phyloP scores from a whole-genome alignment of 164 flowering plant genomes.

The Vitis rupestris region DNA sequence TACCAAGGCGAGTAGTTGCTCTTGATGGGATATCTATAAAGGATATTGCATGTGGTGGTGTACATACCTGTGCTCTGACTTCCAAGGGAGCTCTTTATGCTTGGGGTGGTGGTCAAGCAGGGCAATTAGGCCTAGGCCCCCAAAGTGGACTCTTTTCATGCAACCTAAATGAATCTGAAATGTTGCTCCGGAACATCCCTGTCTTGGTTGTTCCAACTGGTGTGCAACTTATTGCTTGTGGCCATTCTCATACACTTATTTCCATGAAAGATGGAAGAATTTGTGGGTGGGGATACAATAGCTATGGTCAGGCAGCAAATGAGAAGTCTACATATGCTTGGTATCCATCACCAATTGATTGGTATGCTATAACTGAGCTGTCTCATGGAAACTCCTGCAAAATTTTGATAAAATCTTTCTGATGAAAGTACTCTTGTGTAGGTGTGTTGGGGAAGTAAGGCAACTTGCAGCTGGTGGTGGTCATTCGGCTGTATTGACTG shows the following conservation, averaged over 20 bases:
- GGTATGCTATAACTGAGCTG: conserved; percentile 39
- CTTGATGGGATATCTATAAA: conserved; percentile 69
- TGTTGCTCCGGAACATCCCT: conserved; percentile 76
- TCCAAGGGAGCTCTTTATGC: conserved; percentile 86
- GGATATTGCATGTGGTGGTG: conserved; percentile 91
- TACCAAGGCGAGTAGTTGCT: conserved; percentile 90
- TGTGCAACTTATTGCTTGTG: conserved; percentile 84
- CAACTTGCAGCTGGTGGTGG: conserved; percentile 99
- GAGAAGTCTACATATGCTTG: conserved; percentile 87
- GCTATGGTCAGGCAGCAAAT: conserved; percentile 97
- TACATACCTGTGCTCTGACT: conserved; percentile 89
- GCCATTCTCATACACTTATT: conserved; percentile 90
- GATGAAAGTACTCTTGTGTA: conserved; percentile 26
- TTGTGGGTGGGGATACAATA: conserved; percentile 95
- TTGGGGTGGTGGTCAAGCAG: conserved; percentile 95
- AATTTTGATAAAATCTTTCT: neutral
- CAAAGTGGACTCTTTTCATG: conserved; percentile 73
- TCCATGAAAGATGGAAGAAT: conserved; percentile 80
- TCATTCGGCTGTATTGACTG: conserved; percentile 95
- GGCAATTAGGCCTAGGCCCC: conserved; percentile 93
- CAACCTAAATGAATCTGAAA: conserved; percentile 50
- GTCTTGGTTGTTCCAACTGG: conserved; percentile 68
- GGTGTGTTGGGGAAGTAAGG: conserved; percentile 94
- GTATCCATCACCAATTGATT: conserved; percentile 97
- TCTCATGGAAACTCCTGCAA: neutral